These are phyloP conservation scores for Colletotrichum acutatum DNA, from an alignment of 2,329 filamentous ascomycete species.

Conservation along the genomic window DNA sequence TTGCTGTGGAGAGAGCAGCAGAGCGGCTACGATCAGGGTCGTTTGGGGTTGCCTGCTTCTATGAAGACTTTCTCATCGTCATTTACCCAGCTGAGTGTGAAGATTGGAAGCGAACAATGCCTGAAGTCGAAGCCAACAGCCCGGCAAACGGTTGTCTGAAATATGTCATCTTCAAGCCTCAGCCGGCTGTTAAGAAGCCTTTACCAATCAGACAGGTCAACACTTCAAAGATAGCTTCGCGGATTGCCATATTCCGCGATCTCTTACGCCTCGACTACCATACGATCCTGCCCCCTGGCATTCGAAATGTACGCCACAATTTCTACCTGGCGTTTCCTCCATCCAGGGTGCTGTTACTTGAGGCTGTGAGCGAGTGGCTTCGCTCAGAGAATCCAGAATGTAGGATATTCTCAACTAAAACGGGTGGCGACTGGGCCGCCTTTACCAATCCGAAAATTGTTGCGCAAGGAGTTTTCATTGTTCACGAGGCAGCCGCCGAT, in stretches of 20 bases:
- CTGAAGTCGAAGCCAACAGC: constrained; percentile 35
- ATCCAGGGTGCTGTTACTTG: constrained; percentile 45
- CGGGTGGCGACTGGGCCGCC: constrained; percentile 57
- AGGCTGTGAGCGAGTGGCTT: constrained; percentile 59
- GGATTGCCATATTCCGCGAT: constrained; percentile 38
- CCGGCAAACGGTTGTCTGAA: constrained; percentile 40
- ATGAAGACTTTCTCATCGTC: constrained; percentile 49
- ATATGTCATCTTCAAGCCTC: constrained; percentile 51
- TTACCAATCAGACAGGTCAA: not conserved
- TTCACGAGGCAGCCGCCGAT: constrained; percentile 56
- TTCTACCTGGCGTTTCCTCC: constrained; percentile 64
- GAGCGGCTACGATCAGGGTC: constrained; percentile 48
- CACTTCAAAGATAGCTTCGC: not conserved
- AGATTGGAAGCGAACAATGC: constrained; percentile 43
- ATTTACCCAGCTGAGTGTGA: constrained; percentile 51
- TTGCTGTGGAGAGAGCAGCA: constrained; percentile 43
- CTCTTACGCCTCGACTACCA: constrained; percentile 47
- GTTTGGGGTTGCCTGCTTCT: constrained; percentile 49
- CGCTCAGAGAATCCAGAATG: constrained; percentile 50
- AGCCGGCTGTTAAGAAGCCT: constrained; percentile 11
- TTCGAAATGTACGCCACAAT: constrained; percentile 40
- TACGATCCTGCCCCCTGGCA: constrained; percentile 39
- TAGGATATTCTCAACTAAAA: constrained; percentile 53
- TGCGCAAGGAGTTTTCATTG: constrained; percentile 49
- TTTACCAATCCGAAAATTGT: constrained; percentile 47